Evolutionary conservation across 805 yeast genomes (phyloP), one percentile per base, ranked within the genome.

Genomic region (Candida hungchunana): DNA sequence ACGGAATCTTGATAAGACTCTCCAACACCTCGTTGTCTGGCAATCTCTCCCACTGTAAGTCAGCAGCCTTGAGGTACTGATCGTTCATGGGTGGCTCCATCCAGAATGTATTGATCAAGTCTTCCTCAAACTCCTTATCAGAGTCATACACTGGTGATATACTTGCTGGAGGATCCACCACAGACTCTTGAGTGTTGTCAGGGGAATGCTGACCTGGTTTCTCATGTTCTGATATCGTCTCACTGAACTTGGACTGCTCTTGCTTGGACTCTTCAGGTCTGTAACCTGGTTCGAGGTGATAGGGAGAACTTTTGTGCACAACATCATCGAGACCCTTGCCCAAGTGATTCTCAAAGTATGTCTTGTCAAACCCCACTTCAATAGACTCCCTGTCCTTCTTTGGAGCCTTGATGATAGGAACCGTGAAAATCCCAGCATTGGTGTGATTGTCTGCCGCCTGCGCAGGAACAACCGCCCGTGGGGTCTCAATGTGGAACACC

Each of bases 251-350:
- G 19, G 16, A 3, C 18, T 28, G 23, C 15, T 37, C 40, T 17
- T 32, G 31, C 5, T n/a, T 7, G 2, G 40, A 32, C 4, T n/a
- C 11, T 2, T 18, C 11, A 3, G 33, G 37, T n/a, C 25, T 26
- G 20, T 39, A 39, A 5, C 36, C 39, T 12, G 41, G 43, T 2
- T 5, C 20, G 15, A 42, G 41, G 29, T 42, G 46, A 18, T 42
- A 42, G 11, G 46, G 46, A 5, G 46, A 42, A 5, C 18, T 15
- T 19, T 28, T 25, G 6, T 27, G 26, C 13, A 29, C 20, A n/a
- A 8, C 31, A 11, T 18, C 31, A 17, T 8, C 9, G 16, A 17
- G 22, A 8, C 10, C 12, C 13, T 16, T 15, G 9, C 22, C 8
- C 11, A 13, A 6, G 13, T 23, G 36, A 10, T 5, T n/a, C 12